Conservation (phyloP, 2,329 filamentous ascomycete genomes). For the Sporothrix dimorphospora region DNA sequence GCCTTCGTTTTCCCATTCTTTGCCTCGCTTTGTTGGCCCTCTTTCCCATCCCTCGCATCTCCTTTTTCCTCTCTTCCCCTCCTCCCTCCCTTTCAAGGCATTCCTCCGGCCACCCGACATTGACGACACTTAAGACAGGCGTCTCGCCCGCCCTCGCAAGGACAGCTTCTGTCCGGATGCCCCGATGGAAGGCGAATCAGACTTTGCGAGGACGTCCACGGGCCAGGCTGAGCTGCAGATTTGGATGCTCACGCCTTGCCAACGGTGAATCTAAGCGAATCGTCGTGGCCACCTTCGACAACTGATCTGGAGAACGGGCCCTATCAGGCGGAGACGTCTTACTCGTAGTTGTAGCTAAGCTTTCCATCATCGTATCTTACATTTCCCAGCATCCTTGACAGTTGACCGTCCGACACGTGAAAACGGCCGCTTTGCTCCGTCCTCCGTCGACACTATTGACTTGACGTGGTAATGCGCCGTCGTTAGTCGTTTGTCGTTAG, state of each 20-base stretch:
- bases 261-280: background rate
- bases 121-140: background rate
- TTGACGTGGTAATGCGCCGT: constrained; percentile 3
- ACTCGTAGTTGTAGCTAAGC: background rate
- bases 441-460: background rate
- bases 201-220: background rate
- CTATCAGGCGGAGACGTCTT: background rate
- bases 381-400: background rate
- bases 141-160: constrained; percentile 4
- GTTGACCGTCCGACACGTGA: background rate
- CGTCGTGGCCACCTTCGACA: background rate
- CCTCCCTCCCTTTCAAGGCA: background rate
- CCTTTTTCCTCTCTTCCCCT: background rate
- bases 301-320: background rate
- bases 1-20: no score
- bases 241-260: background rate
- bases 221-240: background rate
- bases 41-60: background rate
- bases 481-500: background rate
- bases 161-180: background rate
- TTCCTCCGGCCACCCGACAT: constrained; percentile 7
- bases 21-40: background rate
- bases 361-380: background rate
- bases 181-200: constrained; percentile 1
- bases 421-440: background rate